Evolutionary conservation across 768 basidiomycete species (phyloP).

Genomic region (Mycena metata): DNA sequence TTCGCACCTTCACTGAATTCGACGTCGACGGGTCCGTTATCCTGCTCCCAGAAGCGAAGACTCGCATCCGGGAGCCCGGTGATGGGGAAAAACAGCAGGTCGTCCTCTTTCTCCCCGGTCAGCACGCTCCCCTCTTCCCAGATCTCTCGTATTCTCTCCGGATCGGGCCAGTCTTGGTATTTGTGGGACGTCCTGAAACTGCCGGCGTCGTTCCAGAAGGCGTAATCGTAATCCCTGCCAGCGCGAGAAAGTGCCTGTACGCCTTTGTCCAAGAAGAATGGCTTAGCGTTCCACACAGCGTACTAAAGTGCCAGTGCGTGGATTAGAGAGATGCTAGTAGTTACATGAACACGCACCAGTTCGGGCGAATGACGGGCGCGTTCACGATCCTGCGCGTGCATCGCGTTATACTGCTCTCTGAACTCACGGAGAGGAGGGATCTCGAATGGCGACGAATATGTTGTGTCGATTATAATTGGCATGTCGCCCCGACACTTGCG

Average conservation of each 20-base stretch:
- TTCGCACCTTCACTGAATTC: slow-evolving; percentile 65
- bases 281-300: slow-evolving; percentile 68
- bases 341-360: slow-evolving; percentile 35
- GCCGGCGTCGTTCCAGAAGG: slow-evolving; percentile 72
- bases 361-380: slow-evolving; percentile 57
- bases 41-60: slow-evolving; percentile 56
- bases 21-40: slow-evolving; percentile 63
- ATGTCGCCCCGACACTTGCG: slow-evolving; percentile 47
- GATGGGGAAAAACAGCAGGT: slow-evolving; percentile 65
- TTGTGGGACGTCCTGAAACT: slow-evolving; percentile 61
- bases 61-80: slow-evolving; percentile 49
- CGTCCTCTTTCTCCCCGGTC: slow-evolving; percentile 51
- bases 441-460: slow-evolving; percentile 60
- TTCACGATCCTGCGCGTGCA: slow-evolving; percentile 64
- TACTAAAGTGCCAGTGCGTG: slow-evolving; percentile 41
- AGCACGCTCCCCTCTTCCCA: slow-evolving; percentile 53
- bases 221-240: slow-evolving; percentile 59
- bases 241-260: slow-evolving; percentile 43
- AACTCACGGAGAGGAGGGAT: slow-evolving; percentile 59
- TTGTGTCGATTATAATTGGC: slow-evolving; percentile 60
- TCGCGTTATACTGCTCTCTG: slow-evolving; percentile 51
- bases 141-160: slow-evolving; percentile 53
- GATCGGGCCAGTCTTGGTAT: slow-evolving; percentile 65
- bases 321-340: too few relatives aligned
- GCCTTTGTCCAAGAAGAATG: slow-evolving; percentile 62